These are phyloP conservation scores for Prunus persica DNA, from an alignment of 306 rosid species.

Conservation along the genomic window DNA sequence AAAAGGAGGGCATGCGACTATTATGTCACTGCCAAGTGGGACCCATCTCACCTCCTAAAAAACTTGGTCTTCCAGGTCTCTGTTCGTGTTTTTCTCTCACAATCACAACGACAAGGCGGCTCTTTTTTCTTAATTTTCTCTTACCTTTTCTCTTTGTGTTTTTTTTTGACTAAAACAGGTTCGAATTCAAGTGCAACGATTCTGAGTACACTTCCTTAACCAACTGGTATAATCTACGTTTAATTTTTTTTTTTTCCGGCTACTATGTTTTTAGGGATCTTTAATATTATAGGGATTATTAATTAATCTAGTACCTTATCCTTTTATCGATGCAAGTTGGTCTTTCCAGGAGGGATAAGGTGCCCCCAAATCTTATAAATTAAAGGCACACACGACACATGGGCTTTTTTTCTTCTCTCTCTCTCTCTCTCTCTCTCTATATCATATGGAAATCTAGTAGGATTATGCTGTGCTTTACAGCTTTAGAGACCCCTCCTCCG, in stretches of 20 bases:
- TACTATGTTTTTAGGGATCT: background rate
- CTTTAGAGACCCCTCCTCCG: conserved; percentile 8
- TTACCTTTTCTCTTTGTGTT: background rate
- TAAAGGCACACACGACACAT: background rate
- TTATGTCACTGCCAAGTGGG: conserved; percentile 1
- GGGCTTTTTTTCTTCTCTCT: background rate
- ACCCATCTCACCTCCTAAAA: conserved; percentile 9
- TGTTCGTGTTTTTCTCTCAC: background rate
- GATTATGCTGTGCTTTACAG: conserved; percentile 21
- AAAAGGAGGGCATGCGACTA: conserved; percentile 7
- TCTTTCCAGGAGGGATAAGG: background rate
- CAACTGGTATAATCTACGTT: background rate
- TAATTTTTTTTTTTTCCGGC: background rate
- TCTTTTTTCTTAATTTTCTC: background rate
- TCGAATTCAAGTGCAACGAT: too few relatives aligned
- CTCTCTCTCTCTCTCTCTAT: too few relatives aligned
- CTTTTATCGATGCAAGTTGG: background rate
- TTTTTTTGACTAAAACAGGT: background rate
- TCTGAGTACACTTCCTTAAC: too few relatives aligned
- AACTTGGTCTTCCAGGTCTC: background rate
- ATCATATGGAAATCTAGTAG: conserved; percentile 13
- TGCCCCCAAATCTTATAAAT: background rate
- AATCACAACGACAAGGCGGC: background rate
- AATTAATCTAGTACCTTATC: background rate
- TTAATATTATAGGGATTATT: background rate